These are phyloP conservation scores for Elymus sibiricus DNA, from an alignment of 176 grass and related monocot genomes.

Conservation along the genomic window DNA sequence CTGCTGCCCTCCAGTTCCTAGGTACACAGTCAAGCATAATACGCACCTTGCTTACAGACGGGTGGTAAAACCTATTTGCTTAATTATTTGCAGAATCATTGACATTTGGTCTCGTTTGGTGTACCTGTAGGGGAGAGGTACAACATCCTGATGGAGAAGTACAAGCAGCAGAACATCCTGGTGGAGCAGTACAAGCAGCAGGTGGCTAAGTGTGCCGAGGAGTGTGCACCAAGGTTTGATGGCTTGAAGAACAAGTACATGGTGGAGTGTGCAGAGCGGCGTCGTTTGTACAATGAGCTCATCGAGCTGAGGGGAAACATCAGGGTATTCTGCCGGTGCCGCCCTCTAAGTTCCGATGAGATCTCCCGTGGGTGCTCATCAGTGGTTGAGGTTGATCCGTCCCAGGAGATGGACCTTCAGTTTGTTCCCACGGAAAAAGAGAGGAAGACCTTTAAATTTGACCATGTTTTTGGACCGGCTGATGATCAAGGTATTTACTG, in stretches of 20 bases:
- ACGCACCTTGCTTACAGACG: not conserved
- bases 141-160: conserved; percentile 52
- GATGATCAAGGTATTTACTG: conserved; percentile 63
- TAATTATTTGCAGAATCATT: not conserved
- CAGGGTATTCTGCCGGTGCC: conserved; percentile 84
- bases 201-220: conserved; percentile 50
- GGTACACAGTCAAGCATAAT: conserved; percentile 37
- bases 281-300: conserved; percentile 69
- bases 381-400: conserved; percentile 54
- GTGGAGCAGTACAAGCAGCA: conserved; percentile 39
- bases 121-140: conserved; percentile 60
- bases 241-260: conserved; percentile 74
- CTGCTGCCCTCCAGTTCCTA: conserved; percentile 49
- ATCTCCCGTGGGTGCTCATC: conserved; percentile 53
- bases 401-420: conserved; percentile 64
- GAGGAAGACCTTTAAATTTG: conserved; percentile 74
- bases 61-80: not conserved
- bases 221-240: conserved; percentile 54
- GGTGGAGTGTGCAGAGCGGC: conserved; percentile 50
- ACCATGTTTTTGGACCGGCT: conserved; percentile 66
- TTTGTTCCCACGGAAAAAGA: conserved; percentile 56
- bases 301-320: conserved; percentile 94
- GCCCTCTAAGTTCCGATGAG: conserved; percentile 69
- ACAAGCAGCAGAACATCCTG: conserved; percentile 7
- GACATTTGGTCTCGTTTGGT: conserved; percentile 11